Conservation (phyloP, 768 basidiomycete genomes). For the Podaxis carcinomalis region DNA sequence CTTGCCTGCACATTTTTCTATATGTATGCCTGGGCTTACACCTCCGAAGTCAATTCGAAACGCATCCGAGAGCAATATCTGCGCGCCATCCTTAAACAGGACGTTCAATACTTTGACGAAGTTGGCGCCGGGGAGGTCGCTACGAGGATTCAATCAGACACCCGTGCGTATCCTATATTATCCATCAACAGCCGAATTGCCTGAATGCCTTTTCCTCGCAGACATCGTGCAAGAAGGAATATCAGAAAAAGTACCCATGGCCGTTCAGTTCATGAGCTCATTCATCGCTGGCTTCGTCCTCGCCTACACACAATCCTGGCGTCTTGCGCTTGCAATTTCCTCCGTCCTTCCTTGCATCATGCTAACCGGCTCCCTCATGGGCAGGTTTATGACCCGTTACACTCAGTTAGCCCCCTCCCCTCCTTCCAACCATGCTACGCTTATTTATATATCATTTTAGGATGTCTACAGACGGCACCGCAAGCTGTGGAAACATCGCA, state of each 20-base stretch:
- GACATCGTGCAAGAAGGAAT: conserved; percentile 81
- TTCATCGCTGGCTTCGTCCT: conserved; percentile 75
- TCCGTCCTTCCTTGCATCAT: conserved; percentile 73
- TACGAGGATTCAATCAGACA: conserved; percentile 77
- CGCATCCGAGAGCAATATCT: conserved; percentile 79
- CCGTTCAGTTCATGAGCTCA: conserved; percentile 47
- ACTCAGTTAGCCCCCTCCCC: conserved; percentile 41
- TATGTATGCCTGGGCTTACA: conserved; percentile 53
- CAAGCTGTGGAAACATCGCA: conserved; percentile 69
- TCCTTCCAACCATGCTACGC: neutral
- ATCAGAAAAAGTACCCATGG: conserved; percentile 71
- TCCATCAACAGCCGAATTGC: neutral
- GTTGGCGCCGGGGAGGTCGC: conserved; percentile 85
- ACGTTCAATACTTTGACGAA: conserved; percentile 78
- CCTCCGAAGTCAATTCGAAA: conserved; percentile 65
- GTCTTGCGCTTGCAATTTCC: conserved; percentile 68
- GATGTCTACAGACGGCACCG: conserved; percentile 57
- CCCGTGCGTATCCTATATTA: conserved; percentile 38
- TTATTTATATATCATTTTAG: conserved; percentile 22
- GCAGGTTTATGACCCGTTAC: conserved; percentile 47
- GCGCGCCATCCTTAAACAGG: conserved; percentile 66
- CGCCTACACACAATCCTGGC: conserved; percentile 58
- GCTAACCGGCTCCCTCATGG: conserved; percentile 62
- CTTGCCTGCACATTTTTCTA: conserved; percentile 61
- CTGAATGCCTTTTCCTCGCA: conserved; percentile 17